phyloP scores from a whole-genome alignment of 768 basidiomycete species.

The Auricularia heimuer region DNA sequence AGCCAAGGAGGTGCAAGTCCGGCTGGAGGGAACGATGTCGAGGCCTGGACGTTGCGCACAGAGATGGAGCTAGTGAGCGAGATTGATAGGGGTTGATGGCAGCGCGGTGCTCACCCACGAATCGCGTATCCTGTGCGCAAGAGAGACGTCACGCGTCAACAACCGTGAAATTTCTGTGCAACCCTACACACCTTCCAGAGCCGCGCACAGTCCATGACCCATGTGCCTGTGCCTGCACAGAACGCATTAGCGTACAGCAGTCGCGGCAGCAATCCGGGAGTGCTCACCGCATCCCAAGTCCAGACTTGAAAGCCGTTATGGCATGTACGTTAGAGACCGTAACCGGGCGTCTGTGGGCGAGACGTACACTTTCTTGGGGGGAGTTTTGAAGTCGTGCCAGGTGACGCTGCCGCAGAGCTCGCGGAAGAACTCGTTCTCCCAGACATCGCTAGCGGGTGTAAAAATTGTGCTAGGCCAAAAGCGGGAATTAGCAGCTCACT shows the following conservation, averaged over 20 bases:
- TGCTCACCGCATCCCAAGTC: constrained; percentile 65
- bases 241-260: neutral
- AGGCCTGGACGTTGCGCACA: constrained; percentile 33
- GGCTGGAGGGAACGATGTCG: constrained; percentile 68
- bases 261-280: neutral
- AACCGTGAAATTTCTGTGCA: neutral
- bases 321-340: too few species aligned
- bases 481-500: constrained; percentile 37
- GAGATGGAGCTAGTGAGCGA: neutral
- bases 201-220: constrained; percentile 57
- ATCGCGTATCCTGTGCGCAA: constrained; percentile 38
- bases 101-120: constrained; percentile 41
- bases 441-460: constrained; percentile 44
- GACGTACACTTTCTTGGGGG: constrained; percentile 50
- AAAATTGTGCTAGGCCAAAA: constrained; percentile 2
- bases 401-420: constrained; percentile 49
- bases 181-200: constrained; percentile 44
- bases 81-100: neutral
- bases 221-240: constrained; percentile 53
- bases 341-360: neutral
- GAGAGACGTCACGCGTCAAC: constrained; percentile 4
- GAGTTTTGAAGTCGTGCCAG: constrained; percentile 52
- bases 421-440: constrained; percentile 50
- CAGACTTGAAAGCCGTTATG: constrained; percentile 27
- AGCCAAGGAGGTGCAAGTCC: constrained; percentile 49